Evolutionary conservation across 2,329 filamentous ascomycete species (phyloP).

Genomic region (Metarhizium album): DNA sequence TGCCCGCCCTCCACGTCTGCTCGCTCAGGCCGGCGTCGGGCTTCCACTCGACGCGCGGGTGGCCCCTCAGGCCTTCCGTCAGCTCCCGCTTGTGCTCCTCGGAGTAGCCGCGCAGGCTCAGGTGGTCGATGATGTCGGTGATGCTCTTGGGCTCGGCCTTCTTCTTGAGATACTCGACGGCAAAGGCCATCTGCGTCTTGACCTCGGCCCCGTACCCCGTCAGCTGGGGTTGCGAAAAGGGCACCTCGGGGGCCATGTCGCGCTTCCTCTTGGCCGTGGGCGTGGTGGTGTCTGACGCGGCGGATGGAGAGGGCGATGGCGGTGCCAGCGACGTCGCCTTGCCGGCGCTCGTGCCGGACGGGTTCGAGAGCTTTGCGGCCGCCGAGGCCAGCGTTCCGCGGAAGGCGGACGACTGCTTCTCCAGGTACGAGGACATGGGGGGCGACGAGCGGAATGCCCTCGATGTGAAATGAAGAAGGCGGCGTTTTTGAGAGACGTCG

Average conservation of each 20-base stretch:
- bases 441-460: slow-evolving; percentile 2
- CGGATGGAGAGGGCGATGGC: slow-evolving; percentile 52
- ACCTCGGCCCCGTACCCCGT: slow-evolving; percentile 69
- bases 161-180: slow-evolving; percentile 71
- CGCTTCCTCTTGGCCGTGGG: slow-evolving; percentile 53
- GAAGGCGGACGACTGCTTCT: slow-evolving; percentile 54
- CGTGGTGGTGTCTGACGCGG: slow-evolving; percentile 48
- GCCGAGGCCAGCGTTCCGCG: slow-evolving; percentile 51
- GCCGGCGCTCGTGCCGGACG: slow-evolving; percentile 29
- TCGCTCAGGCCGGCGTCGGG: slow-evolving; percentile 49
- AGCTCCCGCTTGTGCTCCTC: slow-evolving; percentile 54
- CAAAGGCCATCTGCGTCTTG: slow-evolving; percentile 80
- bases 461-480: neutral
- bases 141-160: slow-evolving; percentile 60
- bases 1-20: slow-evolving; percentile 57
- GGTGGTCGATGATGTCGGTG: slow-evolving; percentile 66
- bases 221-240: slow-evolving; percentile 65
- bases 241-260: slow-evolving; percentile 40
- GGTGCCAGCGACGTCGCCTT: slow-evolving; percentile 37
- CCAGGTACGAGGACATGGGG: slow-evolving; percentile 51
- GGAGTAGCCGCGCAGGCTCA: slow-evolving; percentile 56
- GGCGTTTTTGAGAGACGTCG: neutral
- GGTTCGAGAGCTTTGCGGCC: slow-evolving; percentile 51
- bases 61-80: slow-evolving; percentile 55
- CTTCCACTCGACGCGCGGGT: slow-evolving; percentile 47